These are phyloP conservation scores for Pleurotus salmoneostramineus DNA, from an alignment of 768 basidiomycete species.

Conservation along the genomic window DNA sequence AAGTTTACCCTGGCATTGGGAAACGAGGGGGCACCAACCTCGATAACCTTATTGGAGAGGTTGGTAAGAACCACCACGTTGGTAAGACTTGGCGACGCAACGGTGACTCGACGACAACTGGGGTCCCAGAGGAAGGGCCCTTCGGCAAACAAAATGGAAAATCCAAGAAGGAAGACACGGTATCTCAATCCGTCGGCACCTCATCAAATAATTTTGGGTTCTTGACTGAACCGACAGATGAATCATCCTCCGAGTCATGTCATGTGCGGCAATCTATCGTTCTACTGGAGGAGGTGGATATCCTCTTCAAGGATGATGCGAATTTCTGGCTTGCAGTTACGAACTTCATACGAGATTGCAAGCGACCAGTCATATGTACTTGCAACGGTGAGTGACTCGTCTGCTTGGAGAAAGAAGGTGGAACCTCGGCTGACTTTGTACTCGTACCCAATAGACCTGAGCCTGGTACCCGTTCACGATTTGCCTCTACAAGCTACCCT, in stretches of 20 bases:
- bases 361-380: conserved; percentile 88
- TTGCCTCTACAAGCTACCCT: conserved; percentile 77
- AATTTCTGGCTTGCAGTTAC: conserved; percentile 86
- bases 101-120: not conserved
- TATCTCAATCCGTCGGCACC: conserved; percentile 7
- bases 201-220: conserved; percentile 20
- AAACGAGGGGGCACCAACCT: conserved; percentile 78
- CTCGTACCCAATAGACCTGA: conserved; percentile 47
- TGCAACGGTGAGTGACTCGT: conserved; percentile 74
- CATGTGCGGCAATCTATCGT: conserved; percentile 79
- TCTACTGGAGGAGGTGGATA: conserved; percentile 92
- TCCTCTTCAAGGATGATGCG: conserved; percentile 82
- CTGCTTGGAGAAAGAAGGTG: conserved; percentile 9
- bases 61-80: conserved; percentile 90
- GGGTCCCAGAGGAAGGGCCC: not conserved
- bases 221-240: conserved; percentile 5
- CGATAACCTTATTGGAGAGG: conserved; percentile 82
- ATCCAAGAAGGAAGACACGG: conserved; percentile 2
- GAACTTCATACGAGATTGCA: conserved; percentile 77
- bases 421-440: not conserved
- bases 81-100: conserved; percentile 21
- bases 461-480: conserved; percentile 64
- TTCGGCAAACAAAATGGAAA: conserved; percentile 1
- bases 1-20: conserved; percentile 95
- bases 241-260: conserved; percentile 9